These are phyloP conservation scores for Aspergillus sp. DNA, from an alignment of 2,329 filamentous ascomycete genomes.

Conservation along the genomic window DNA sequence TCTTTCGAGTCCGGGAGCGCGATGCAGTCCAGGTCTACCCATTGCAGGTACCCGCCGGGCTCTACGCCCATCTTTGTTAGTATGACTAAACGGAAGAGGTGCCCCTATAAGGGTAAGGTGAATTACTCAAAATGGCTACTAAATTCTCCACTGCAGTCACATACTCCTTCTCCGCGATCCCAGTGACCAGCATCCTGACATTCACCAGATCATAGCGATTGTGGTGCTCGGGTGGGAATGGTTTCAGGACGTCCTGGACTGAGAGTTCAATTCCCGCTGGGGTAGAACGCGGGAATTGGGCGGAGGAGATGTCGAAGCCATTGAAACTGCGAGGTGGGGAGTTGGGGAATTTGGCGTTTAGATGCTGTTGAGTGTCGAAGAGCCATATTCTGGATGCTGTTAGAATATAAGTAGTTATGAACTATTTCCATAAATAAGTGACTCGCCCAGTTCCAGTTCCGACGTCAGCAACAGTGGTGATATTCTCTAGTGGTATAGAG, in stretches of 20 bases:
- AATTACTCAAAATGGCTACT: background rate
- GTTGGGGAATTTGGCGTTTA: background rate
- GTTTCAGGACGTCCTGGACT: background rate
- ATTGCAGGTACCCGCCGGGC: slow-evolving; percentile 6
- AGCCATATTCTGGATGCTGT: slow-evolving; percentile 1
- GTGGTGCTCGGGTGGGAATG: background rate
- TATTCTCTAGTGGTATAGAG: background rate
- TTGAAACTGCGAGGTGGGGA: background rate
- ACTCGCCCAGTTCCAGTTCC: slow-evolving; percentile 6
- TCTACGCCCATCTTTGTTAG: background rate
- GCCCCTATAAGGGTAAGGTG: too few relatives aligned
- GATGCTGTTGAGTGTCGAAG: background rate
- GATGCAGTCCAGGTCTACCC: background rate
- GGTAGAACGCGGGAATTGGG: background rate
- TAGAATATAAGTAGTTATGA: too few relatives aligned
- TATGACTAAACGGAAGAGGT: too few relatives aligned
- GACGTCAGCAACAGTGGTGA: background rate
- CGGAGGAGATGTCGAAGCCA: slow-evolving; percentile 3
- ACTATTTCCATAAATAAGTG: too few relatives aligned
- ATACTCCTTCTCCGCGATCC: background rate
- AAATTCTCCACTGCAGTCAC: background rate
- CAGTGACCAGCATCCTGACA: background rate
- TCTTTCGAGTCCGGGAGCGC: background rate
- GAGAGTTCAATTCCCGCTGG: background rate
- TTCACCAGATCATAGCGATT: slow-evolving; percentile 4